Evolutionary conservation across 345 rosid genomes (phyloP), one percentile per base, ranked within the genome.

Genomic region (Chamaenerion angustifolium): DNA sequence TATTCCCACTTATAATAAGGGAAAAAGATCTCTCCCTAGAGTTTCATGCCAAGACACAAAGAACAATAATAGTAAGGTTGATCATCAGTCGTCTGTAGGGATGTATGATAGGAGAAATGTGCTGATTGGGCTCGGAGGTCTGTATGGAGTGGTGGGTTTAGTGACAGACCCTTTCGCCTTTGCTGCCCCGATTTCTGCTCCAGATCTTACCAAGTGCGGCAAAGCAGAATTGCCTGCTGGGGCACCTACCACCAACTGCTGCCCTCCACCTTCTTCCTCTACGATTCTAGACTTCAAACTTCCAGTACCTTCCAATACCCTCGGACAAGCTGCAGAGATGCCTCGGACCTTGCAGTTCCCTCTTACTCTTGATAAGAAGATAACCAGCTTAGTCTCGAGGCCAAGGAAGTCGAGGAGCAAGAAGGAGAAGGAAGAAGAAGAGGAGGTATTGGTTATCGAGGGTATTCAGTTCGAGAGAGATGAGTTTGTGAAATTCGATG

Each of bases 401-500:
- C 72, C 82, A 12, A 73, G 51, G 67, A 71, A 68, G 47, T 68
- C 71, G 18, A 66, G 85, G 49, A 69, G 73, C 21, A 68, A 42
- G 40, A 65, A 54, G 52, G 80, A 76, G 55, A 79, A 79, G 55
- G 81, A 76, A 48, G 81, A 75, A 4, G 77, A 73, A 48, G 84
- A 75, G 57, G 84, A 80, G 40, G 64, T 72, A 4, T 40, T 80
- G 56, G 68, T 72, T 46, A 65, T 80, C 3, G 72, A 75, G 1
- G 68, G 58, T 46, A 67, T 75, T 2, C 70, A 68, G 60, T 63
- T 75, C 7, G 83, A 80, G 7, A 54, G 58, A 48, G 64, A 69
- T 3, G 15, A 43, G 8, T 0, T 8, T 2, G 59, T 80, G 66
- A 80, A 80, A 53, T 81, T 81, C 44, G 74, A 81, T 48, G 74